Percentiles rank a stretch among this genome's conserved stretches.
Evolutionary conservation across 2,329 filamentous ascomycete genomes (phyloP).

Genomic region (Cladosporium cucumerinum): DNA sequence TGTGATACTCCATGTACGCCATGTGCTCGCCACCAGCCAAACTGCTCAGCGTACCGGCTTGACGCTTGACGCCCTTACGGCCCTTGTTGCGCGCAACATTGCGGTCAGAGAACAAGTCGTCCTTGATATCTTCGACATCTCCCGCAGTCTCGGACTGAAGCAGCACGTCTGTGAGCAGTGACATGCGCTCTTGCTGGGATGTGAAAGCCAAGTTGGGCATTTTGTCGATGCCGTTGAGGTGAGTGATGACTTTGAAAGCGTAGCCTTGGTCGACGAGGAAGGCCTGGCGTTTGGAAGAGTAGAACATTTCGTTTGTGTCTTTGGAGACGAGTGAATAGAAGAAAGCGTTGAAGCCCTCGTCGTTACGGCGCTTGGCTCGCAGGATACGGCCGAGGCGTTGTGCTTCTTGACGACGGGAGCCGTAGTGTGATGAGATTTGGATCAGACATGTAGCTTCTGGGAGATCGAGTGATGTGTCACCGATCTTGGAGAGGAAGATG

Average conservation of each 20-base stretch:
- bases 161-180: constrained; percentile 83
- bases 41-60: constrained; percentile 79
- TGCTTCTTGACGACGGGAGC: constrained; percentile 92
- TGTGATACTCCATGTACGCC: constrained; percentile 65
- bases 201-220: constrained; percentile 77
- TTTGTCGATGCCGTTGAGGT: constrained; percentile 84
- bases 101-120: constrained; percentile 63
- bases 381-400: constrained; percentile 91
- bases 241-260: constrained; percentile 97
- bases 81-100: constrained; percentile 39
- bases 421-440: constrained; percentile 96
- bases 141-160: constrained; percentile 76
- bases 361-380: constrained; percentile 89
- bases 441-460: constrained; percentile 96
- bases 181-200: constrained; percentile 74
- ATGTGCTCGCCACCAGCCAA: constrained; percentile 91
- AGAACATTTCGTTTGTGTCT: constrained; percentile 97
- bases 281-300: constrained; percentile 92
- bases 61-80: constrained; percentile 63
- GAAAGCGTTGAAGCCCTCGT: constrained; percentile 98
- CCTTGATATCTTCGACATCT: constrained; percentile 66
- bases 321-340: constrained; percentile 98
- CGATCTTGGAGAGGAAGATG: constrained; percentile 94
- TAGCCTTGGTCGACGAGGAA: constrained; percentile 98
- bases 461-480: constrained; percentile 94